Percentiles rank a stretch among this genome's conserved stretches.
phyloP scores from a whole-genome alignment of 2,329 filamentous ascomycete species.

The Aspergillus flavus region DNA sequence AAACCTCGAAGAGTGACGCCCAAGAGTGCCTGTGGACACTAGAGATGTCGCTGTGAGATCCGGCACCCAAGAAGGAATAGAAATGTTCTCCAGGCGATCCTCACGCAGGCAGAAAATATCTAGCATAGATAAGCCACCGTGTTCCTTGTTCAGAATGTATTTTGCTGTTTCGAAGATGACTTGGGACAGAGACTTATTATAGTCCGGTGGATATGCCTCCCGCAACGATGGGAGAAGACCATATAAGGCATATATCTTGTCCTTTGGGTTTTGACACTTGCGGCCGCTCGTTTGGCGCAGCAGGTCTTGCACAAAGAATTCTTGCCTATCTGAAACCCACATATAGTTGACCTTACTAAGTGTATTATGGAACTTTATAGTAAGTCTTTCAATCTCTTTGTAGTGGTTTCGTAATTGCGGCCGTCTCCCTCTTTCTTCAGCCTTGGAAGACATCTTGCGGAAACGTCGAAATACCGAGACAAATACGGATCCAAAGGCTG shows the following conservation, averaged over 20 bases:
- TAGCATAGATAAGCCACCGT: neutral
- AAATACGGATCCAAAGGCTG: too few relatives aligned
- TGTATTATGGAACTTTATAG: too few relatives aligned
- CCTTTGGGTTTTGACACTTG: conserved; percentile 7
- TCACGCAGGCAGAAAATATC: conserved; percentile 1
- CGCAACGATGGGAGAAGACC: neutral
- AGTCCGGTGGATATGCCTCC: conserved; percentile 9
- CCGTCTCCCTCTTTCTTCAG: too few relatives aligned
- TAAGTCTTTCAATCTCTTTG: too few relatives aligned
- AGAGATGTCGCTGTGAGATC: neutral
- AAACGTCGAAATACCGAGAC: too few relatives aligned
- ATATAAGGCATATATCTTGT: conserved; percentile 11
- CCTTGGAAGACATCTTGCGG: too few relatives aligned
- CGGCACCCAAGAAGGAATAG: conserved; percentile 10
- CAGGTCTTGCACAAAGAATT: accelerated
- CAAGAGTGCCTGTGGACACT: too few relatives aligned
- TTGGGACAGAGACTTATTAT: conserved; percentile 3
- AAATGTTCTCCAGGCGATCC: neutral
- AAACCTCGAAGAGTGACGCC: too few relatives aligned
- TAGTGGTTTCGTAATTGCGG: too few relatives aligned
- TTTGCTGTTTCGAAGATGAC: conserved; percentile 1
- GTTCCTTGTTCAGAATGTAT: neutral
- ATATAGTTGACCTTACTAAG: too few relatives aligned
- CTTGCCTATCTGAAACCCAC: too few relatives aligned
- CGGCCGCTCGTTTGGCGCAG: conserved; percentile 5